A percentile compares a stretch with the other conserved stretches of the same genome.
These are phyloP conservation scores for Tulasnella sp. DNA, from an alignment of 768 basidiomycete species.

Conservation along the genomic window DNA sequence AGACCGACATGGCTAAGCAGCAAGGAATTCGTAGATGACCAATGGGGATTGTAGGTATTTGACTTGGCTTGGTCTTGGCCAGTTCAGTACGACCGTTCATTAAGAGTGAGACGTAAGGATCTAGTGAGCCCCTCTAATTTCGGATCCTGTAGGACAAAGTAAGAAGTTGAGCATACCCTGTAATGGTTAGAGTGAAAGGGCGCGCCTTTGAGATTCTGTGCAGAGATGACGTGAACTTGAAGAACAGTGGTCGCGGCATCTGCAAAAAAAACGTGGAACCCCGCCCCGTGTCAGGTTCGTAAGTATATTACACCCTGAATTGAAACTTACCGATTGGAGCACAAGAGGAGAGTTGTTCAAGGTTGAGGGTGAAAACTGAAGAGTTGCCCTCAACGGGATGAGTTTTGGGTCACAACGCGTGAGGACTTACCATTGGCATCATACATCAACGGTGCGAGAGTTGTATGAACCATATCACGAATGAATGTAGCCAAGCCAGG, in stretches of 20 bases:
- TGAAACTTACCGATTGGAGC: slow-evolving; percentile 46
- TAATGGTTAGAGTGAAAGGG: background rate
- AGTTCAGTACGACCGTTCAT: slow-evolving; percentile 71
- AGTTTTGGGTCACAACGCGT: too few species aligned
- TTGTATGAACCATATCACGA: slow-evolving; percentile 78
- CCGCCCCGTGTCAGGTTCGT: background rate
- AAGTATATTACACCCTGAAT: background rate
- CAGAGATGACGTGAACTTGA: slow-evolving; percentile 70
- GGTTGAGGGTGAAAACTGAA: slow-evolving; percentile 79
- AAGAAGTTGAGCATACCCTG: too few species aligned
- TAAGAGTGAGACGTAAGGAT: slow-evolving; percentile 74
- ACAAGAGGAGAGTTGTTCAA: slow-evolving; percentile 89
- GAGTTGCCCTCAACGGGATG: too few species aligned
- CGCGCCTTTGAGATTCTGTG: slow-evolving; percentile 70
- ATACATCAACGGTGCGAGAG: slow-evolving; percentile 94
- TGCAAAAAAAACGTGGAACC: background rate
- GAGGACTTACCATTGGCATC: slow-evolving; percentile 59
- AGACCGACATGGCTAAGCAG: slow-evolving; percentile 46
- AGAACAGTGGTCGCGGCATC: slow-evolving; percentile 89
- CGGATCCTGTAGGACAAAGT: too few species aligned
- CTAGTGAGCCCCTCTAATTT: slow-evolving; percentile 90
- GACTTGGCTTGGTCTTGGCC: slow-evolving; percentile 65
- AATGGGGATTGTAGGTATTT: slow-evolving; percentile 82
- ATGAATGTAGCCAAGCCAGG: slow-evolving; percentile 86
- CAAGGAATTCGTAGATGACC: slow-evolving; percentile 86